A percentile compares a stretch with the other conserved stretches of the same genome.
Conservation (phyloP, 2,329 filamentous ascomycete genomes). For the Paradendryphiella salina region DNA sequence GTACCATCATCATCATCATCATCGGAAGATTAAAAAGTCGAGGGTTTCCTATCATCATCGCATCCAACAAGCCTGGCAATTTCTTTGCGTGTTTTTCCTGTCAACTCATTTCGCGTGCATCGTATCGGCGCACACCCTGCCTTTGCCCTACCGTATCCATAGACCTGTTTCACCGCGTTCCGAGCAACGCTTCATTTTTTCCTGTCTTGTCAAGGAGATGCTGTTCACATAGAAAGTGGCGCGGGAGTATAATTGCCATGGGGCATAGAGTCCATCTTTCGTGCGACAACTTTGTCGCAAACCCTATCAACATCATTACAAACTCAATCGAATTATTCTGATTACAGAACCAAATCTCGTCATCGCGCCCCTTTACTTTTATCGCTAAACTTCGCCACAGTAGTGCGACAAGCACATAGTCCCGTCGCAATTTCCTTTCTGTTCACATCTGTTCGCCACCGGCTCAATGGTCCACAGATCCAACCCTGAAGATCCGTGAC, state of each 20-base stretch:
- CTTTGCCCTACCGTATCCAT: slow-evolving; percentile 2
- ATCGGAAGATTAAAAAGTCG: slow-evolving; percentile 10
- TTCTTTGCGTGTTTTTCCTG: slow-evolving; percentile 4
- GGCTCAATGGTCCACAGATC: no score
- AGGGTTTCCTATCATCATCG: slow-evolving; percentile 1
- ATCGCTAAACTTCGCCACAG: no score
- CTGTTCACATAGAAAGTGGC: slow-evolving; percentile 1
- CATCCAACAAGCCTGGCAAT: slow-evolving; percentile 1
- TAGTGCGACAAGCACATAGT: no score
- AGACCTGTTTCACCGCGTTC: slow-evolving; percentile 5
- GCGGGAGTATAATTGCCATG: neutral
- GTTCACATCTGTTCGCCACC: no score
- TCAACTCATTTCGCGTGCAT: slow-evolving; percentile 5
- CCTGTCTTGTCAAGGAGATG: neutral
- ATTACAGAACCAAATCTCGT: neutral
- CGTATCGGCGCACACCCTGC: slow-evolving; percentile 2
- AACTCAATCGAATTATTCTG: neutral
- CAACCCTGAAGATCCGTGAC: no score
- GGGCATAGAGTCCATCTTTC: neutral
- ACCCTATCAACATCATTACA: neutral
- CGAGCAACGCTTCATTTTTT: neutral
- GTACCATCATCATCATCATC: neutral
- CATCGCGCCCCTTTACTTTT: neutral
- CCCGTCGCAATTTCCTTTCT: no score
- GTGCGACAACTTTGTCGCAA: neutral